These are phyloP conservation scores for Arabidopsis suecica DNA, from an alignment of 345 rosid species.

Conservation along the genomic window DNA sequence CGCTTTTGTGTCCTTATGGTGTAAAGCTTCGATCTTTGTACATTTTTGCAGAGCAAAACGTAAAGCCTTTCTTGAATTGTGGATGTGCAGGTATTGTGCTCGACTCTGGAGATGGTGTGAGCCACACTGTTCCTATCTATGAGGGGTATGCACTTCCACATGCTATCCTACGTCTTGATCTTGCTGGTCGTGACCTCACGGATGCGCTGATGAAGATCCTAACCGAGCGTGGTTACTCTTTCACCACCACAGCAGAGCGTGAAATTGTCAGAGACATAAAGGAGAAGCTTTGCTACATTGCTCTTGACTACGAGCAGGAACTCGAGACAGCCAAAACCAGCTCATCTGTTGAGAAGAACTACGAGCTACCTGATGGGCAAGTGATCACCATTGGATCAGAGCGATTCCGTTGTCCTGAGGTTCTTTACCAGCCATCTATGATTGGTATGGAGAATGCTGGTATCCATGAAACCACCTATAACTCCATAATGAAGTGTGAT, in stretches of 20 bases:
- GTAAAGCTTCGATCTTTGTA: constrained; percentile 18
- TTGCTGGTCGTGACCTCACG: constrained; percentile 94
- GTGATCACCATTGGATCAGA: constrained; percentile 93
- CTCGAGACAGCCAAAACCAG: constrained; percentile 86
- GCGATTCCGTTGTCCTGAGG: constrained; percentile 95
- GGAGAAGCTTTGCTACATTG: constrained; percentile 90
- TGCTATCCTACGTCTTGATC: constrained; percentile 90
- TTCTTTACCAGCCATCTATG: constrained; percentile 94
- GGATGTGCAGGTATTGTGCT: constrained; percentile 76
- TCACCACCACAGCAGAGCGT: constrained; percentile 96
- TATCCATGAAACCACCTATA: constrained; percentile 88
- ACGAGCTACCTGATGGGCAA: constrained; percentile 88
- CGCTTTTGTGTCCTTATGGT: not conserved
- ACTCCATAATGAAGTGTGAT: constrained; percentile 95
- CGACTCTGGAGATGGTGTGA: constrained; percentile 95
- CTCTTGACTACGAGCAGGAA: constrained; percentile 94
- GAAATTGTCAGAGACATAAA: constrained; percentile 97
- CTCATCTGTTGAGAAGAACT: constrained; percentile 89
- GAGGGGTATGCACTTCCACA: constrained; percentile 93
- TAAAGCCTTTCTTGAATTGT: not conserved
- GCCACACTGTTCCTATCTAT: constrained; percentile 88
- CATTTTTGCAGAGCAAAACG: not conserved
- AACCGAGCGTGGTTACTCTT: constrained; percentile 94
- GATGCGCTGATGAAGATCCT: constrained; percentile 85
- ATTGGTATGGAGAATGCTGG: constrained; percentile 97